A percentile compares a stretch with the other conserved stretches of the same genome.
Evolutionary conservation across 345 rosid species (phyloP).

Genomic region (Euphorbia peplus): DNA sequence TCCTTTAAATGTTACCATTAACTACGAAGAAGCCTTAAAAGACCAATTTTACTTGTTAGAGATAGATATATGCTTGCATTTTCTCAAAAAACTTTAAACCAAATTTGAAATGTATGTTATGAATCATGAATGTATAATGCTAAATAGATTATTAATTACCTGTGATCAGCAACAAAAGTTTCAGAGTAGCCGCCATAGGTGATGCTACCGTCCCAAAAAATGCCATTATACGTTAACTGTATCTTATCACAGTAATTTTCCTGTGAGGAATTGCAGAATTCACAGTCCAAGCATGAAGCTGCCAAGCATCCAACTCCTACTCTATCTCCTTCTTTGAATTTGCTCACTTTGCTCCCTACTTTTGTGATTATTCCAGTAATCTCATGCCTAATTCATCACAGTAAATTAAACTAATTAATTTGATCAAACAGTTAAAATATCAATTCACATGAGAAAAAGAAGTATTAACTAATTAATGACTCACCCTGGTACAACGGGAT

Average conservation of each 20-base stretch:
- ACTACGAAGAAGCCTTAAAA: no score
- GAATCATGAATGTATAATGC: no score
- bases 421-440: no score
- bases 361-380: constrained; percentile 45
- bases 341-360: constrained; percentile 42
- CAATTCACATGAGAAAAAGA: not conserved
- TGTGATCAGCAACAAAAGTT: constrained; percentile 52
- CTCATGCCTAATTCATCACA: constrained; percentile 50
- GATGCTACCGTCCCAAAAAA: constrained; percentile 61
- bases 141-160: no score
- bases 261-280: constrained; percentile 41
- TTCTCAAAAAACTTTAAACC: no score
- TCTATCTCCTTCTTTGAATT: constrained; percentile 47
- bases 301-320: constrained; percentile 67
- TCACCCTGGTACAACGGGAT: constrained; percentile 87
- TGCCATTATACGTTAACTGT: constrained; percentile 49
- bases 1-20: no score
- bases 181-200: constrained; percentile 62
- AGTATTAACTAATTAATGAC: not conserved
- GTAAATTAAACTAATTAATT: not conserved
- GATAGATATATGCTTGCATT: no score
- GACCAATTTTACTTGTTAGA: no score
- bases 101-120: no score
- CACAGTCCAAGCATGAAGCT: constrained; percentile 53
- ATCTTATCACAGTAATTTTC: constrained; percentile 58